Evolutionary conservation across 805 yeast species (phyloP), one percentile per base, ranked within the genome.

Genomic region (Maudiozyma turicensis): DNA sequence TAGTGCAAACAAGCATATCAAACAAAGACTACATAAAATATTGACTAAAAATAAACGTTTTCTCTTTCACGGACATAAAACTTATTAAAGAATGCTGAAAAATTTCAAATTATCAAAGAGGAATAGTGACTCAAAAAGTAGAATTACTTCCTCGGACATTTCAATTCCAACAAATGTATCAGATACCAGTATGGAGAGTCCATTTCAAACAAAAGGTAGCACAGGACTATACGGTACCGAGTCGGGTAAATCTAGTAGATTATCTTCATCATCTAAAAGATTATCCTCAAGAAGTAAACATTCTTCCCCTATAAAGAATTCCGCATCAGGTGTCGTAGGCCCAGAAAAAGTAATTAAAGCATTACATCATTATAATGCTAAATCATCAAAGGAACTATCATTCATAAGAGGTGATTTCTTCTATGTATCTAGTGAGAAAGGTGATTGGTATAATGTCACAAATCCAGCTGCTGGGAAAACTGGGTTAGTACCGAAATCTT

Each of bases 321-420:
- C 44, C 15, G 37, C 54, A 5, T 40, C 55, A 6, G 30, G 11
- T 26, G 42, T n/a, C 6, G 14, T 29, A 11, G 30, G 30, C 13
- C 95, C 96, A 5, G 83, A 80, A 52, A 84, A 84, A 60, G 95
- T 87, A 43, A 87, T 93, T 51, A 82, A 81, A 53, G 97, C 98
- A 0, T 68, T 83, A 14, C 81, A 78, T 58, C 84, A 83, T 60
- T 90, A 90, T 66, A 71, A 71, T 41, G 84, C 95, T 0, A 90
- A 83, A 57, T 83, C 85, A 11, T 81, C 86, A 1, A 88, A 86
- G 26, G 97, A 91, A 63, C 73, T 91, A 35, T 74, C 80, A 32
- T 91, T 93, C 64, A 60, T 67, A 41, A 79, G 81, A 56, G 96
- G 96, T 38, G 97, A 91, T 61, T 90, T 89, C 62, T 87, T 90